phyloP scores from a whole-genome alignment of 1,139 yeast genomes.

The Debaryomyces nepalensis region DNA sequence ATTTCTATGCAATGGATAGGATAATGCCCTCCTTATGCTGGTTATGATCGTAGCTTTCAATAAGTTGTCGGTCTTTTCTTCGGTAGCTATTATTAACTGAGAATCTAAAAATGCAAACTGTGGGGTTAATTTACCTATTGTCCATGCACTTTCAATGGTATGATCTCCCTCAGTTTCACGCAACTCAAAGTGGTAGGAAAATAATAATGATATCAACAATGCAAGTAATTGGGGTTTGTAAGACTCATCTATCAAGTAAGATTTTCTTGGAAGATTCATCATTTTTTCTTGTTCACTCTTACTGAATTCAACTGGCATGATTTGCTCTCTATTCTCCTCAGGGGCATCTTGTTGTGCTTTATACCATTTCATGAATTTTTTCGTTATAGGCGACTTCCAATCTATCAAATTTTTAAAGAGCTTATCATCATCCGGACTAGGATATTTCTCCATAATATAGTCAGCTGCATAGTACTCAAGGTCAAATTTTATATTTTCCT shows the following conservation, averaged over 20 bases:
- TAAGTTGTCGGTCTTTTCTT: conserved; percentile 28
- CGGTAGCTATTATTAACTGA: conserved; percentile 45
- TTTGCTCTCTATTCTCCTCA: conserved; percentile 28
- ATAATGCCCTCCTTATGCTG: conserved; percentile 69
- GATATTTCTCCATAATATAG: conserved; percentile 61
- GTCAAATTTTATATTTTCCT: conserved; percentile 81
- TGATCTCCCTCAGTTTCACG: conserved; percentile 79
- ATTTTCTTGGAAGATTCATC: conserved; percentile 67
- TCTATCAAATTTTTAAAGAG: conserved; percentile 54
- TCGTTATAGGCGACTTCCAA: conserved; percentile 60
- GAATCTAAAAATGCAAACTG: conserved; percentile 75
- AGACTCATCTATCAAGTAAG: conserved; percentile 58
- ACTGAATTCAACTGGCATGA: conserved; percentile 55
- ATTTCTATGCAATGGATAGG: conserved; percentile 80
- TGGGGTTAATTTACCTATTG: conserved; percentile 83
- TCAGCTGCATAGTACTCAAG: conserved; percentile 91
- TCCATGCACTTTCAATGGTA: conserved; percentile 92
- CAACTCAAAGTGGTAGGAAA: conserved; percentile 73
- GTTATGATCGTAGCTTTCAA: conserved; percentile 62
- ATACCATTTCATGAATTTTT: conserved; percentile 53
- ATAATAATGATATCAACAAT: conserved; percentile 66
- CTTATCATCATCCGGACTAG: conserved; percentile 59
- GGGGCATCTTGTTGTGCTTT: conserved; percentile 36
- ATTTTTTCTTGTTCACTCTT: conserved; percentile 66
- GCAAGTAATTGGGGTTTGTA: conserved; percentile 55